Percentiles rank a stretch among this genome's conserved stretches.
These are phyloP conservation scores for Aspergillus carbonarius DNA, from an alignment of 2,329 filamentous ascomycete genomes.

Conservation along the genomic window DNA sequence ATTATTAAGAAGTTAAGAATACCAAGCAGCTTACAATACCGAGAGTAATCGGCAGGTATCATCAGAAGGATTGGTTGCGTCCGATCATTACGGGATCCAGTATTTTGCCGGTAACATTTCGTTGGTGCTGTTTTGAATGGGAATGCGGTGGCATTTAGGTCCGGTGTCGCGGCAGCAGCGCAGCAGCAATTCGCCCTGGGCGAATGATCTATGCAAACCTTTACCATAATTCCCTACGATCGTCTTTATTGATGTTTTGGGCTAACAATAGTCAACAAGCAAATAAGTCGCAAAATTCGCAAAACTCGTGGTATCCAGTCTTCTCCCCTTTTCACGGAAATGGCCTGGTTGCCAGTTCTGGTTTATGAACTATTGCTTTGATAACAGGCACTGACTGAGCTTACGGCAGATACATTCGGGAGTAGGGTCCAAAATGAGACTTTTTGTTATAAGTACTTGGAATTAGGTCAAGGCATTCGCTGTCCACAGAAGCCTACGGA, in stretches of 20 bases:
- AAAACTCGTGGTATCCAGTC: background rate
- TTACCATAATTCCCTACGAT: slow-evolving; percentile 2
- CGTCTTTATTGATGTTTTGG: background rate
- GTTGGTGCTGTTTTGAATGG: background rate
- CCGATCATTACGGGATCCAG: slow-evolving; percentile 3
- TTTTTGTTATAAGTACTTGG: background rate
- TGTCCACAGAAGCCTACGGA: background rate
- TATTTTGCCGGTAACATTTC: slow-evolving; percentile 7
- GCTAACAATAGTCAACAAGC: background rate
- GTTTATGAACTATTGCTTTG: background rate
- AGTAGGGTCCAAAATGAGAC: background rate
- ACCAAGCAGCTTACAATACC: slow-evolving; percentile 4
- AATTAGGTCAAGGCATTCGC: background rate
- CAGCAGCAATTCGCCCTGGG: background rate
- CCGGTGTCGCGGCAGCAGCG: background rate
- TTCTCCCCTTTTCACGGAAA: background rate
- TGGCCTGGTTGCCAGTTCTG: background rate
- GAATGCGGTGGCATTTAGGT: slow-evolving; percentile 5
- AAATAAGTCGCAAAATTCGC: background rate
- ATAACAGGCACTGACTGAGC: background rate
- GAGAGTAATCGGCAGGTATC: slow-evolving; percentile 7
- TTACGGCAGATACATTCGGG: background rate
- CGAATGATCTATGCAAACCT: slow-evolving; percentile 1
- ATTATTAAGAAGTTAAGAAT: slow-evolving; percentile 11
- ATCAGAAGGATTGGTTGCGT: background rate